A percentile compares a stretch with the other conserved stretches of the same genome.
These are phyloP conservation scores for Hemisphaericaspora xylanilytica DNA, from an alignment of 1,139 yeast genomes.

Conservation along the genomic window DNA sequence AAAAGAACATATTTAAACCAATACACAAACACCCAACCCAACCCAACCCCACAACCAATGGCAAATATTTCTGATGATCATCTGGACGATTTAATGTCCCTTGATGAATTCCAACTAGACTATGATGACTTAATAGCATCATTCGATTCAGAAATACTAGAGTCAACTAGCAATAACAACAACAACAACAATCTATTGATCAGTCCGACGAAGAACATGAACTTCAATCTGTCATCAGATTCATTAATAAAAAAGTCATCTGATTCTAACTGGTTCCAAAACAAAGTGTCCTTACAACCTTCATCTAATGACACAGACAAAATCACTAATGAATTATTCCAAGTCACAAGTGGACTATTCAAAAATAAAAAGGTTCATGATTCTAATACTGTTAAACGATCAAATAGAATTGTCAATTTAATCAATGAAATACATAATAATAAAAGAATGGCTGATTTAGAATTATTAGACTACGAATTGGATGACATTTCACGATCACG, in stretches of 20 bases:
- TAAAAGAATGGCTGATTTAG: conserved; percentile 19
- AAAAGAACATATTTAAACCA: background rate
- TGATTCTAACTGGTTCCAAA: background rate
- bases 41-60: background rate
- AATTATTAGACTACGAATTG: conserved; percentile 33
- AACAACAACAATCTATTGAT: conserved; percentile 1
- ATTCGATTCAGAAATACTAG: conserved; percentile 4
- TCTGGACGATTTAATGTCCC: conserved; percentile 10
- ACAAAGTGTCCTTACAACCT: conserved; percentile 14
- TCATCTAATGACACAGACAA: conserved; percentile 14
- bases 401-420: conserved; percentile 39
- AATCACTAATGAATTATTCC: conserved; percentile 36
- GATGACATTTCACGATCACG: conserved; percentile 50
- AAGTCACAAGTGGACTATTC: conserved; percentile 32
- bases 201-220: conserved; percentile 3
- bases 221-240: too few species aligned
- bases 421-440: conserved; percentile 25
- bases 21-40: background rate
- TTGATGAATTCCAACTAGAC: conserved; percentile 26
- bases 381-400: conserved; percentile 20
- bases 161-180: too few species aligned
- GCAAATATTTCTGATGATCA: background rate
- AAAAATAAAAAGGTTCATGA: conserved; percentile 6
- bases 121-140: conserved; percentile 20
- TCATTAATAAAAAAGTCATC: background rate